Percentiles rank a stretch among this genome's conserved stretches.
Conservation (phyloP, 208 protist species). For the Acanthamoeba lenticulata region DNA sequence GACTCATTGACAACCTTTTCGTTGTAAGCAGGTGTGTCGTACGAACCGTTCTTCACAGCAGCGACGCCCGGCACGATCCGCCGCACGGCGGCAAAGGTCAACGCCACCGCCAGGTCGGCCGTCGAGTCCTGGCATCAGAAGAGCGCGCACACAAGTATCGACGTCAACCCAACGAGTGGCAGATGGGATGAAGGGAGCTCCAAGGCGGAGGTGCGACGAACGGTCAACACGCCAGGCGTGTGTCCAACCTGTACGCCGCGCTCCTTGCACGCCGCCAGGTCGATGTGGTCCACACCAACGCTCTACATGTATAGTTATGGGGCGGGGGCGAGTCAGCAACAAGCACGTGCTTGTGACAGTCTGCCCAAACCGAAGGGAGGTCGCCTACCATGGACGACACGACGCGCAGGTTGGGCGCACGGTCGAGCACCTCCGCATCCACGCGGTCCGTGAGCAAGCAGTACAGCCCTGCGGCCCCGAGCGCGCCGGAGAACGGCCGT, state of each 20-base stretch:
- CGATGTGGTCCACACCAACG: constrained; percentile 57
- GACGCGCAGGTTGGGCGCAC: background rate
- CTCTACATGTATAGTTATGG: too few relatives aligned
- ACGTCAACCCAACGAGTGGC: too few relatives aligned
- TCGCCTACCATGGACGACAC: constrained; percentile 29
- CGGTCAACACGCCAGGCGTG: constrained; percentile 26
- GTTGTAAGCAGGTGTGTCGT: too few relatives aligned
- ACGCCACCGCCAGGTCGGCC: constrained; percentile 53
- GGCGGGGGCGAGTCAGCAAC: too few relatives aligned
- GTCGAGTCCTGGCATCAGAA: background rate
- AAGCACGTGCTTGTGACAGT: too few relatives aligned
- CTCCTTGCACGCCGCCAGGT: background rate
- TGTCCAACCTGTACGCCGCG: background rate
- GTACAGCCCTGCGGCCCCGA: background rate
- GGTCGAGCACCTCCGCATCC: background rate
- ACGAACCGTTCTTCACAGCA: constrained; percentile 7
- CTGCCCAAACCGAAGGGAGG: too few relatives aligned
- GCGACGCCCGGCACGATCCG: background rate
- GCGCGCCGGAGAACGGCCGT: background rate
- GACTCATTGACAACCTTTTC: too few relatives aligned
- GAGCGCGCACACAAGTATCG: too few relatives aligned
- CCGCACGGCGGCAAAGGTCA: constrained; percentile 36
- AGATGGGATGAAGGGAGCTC: too few relatives aligned
- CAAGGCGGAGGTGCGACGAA: background rate
- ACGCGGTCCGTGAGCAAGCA: constrained; percentile 30